Evolutionary conservation across 2,329 filamentous ascomycete species (phyloP).

Genomic region (Reticulascus tulasneorum): DNA sequence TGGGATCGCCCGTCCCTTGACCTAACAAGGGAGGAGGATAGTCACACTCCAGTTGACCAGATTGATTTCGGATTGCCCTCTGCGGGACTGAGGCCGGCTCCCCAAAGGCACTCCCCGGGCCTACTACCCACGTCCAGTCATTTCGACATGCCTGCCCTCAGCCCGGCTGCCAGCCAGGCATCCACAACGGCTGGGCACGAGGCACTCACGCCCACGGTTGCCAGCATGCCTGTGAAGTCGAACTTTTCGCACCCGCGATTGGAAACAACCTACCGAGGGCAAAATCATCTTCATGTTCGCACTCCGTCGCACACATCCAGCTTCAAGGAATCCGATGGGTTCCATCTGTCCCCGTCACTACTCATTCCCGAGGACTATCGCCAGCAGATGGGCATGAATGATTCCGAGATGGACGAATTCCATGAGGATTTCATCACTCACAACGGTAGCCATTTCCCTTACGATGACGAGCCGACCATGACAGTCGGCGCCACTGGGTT

Average conservation of each 20-base stretch:
- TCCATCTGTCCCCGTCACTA: slow-evolving; percentile 57
- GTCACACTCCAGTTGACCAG: slow-evolving; percentile 19
- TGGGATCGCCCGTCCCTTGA: slow-evolving; percentile 59
- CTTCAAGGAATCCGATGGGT: slow-evolving; percentile 57
- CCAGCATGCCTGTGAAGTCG: slow-evolving; percentile 30
- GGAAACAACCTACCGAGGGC: slow-evolving; percentile 26
- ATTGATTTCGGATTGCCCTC: slow-evolving; percentile 7
- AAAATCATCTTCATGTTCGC: slow-evolving; percentile 28
- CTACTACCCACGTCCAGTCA: slow-evolving; percentile 4
- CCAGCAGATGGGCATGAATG: slow-evolving; percentile 41
- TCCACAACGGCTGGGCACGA: slow-evolving; percentile 38
- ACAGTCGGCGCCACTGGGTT: slow-evolving; percentile 26
- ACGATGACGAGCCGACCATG: slow-evolving; percentile 29
- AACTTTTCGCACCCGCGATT: slow-evolving; percentile 50
- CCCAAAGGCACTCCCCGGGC: too few relatives aligned
- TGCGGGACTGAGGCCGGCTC: slow-evolving; percentile 9
- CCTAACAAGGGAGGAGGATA: slow-evolving; percentile 27
- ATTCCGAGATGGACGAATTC: slow-evolving; percentile 12
- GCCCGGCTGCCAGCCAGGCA: slow-evolving; percentile 44
- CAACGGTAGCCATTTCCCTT: slow-evolving; percentile 28
- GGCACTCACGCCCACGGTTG: slow-evolving; percentile 39
- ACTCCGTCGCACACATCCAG: slow-evolving; percentile 46
- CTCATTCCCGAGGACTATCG: slow-evolving; percentile 58
- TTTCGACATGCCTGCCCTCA: slow-evolving; percentile 44
- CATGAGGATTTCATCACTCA: slow-evolving; percentile 29